Evolutionary conservation across 1,284 basidiomycete species (phyloP), one percentile per base, ranked within the genome.

Genomic region (Moesziomyces globuligerus): DNA sequence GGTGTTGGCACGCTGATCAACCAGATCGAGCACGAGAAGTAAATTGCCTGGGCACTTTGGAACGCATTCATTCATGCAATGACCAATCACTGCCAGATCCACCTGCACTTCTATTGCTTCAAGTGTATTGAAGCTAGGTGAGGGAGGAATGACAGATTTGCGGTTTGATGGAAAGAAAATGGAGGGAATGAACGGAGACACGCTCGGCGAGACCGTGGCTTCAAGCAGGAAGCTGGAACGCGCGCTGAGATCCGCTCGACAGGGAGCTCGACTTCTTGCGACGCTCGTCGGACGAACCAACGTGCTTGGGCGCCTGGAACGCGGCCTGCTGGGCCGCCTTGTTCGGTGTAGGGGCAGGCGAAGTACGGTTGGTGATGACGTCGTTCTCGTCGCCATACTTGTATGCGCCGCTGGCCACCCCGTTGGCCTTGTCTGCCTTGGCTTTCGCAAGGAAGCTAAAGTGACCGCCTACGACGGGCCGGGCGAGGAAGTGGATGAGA

Each of bases 1-100:
- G 84, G 84, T 5, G 81, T 85, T 2, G 85, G 85, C 0, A 83
- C 83, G 13, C 72, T 85, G 25, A 81, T 85, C 76, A 85, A 84
- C 72, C 75, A 81, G 67, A 79, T 84, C 29, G 79, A 70, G 7
- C 74, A 79, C 50, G 83, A 85, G 32, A 80, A 10, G 4, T 46
- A 36, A 32, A n/a, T n/a, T n/a, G n/a, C 6, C 29, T 3, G 3
- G 10, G 13, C 11, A 15, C 13, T 17, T 15, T 4, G 3, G 13
- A 15, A 32, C 26, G 10, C 6, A 4, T 15, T 6, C 29, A 32
- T 15, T 32, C 29, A n/a, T n/a, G n/a, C n/a, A n/a, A n/a, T n/a
- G n/a, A n/a, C n/a, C n/a, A n/a, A n/a, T n/a, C n/a, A n/a, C n/a
- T n/a, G n/a, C n/a, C n/a, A n/a, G n/a, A n/a, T n/a, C n/a, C n/a